phyloP scores from a whole-genome alignment of 805 yeast species.

The Torulaspora indica region DNA sequence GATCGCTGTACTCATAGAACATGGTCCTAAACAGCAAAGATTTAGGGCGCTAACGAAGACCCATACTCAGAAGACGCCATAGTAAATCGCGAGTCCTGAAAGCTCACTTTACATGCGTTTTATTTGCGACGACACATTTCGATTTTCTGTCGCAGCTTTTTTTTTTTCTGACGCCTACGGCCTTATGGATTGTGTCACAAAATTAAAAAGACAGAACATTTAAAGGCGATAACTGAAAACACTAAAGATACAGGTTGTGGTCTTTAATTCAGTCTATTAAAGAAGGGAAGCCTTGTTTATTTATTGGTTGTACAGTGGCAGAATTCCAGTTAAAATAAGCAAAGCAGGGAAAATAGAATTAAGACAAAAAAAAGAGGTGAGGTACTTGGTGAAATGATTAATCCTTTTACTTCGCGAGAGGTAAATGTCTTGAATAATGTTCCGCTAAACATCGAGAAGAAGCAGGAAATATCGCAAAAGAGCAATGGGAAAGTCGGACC shows the following conservation, averaged over 20 bases:
- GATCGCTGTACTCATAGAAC: not conserved
- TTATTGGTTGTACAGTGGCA: not conserved
- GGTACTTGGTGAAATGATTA: constrained; percentile 2
- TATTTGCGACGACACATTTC: not conserved
- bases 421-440: constrained; percentile 14
- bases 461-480: constrained; percentile 10
- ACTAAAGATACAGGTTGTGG: not conserved
- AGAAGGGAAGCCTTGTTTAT: not conserved
- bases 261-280: no score
- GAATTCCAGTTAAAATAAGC: constrained; percentile 1
- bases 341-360: not conserved
- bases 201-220: not conserved
- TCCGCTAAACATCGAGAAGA: constrained; percentile 17
- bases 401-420: constrained; percentile 9
- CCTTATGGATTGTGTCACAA: constrained; percentile 1
- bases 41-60: no score
- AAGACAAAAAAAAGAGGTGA: not conserved
- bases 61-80: no score
- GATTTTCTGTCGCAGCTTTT: not conserved
- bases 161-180: no score
- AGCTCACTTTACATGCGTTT: no score
- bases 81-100: no score
- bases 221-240: no score
- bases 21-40: no score
- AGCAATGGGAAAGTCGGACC: constrained; percentile 3